Base-by-base conservation (phyloP, 129 eudicot species). In the Escallonia rubra region DNA sequence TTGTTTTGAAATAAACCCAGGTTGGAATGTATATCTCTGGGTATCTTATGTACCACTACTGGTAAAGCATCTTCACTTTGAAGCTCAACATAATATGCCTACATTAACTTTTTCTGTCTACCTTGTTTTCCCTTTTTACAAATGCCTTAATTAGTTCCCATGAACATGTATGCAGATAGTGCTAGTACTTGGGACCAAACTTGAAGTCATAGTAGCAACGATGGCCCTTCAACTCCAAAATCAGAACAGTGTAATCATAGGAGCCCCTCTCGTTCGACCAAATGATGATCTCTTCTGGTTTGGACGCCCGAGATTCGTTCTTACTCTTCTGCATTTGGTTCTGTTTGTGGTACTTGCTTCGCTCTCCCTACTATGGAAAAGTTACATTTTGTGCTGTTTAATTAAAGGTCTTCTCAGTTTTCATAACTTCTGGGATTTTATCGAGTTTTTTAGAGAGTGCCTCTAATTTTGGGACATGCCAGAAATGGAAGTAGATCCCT, bases 271-370 rank as follows among this genome's bases (percentile, higher is more conserved):
- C 53, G 88, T 79, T 34, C 68, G 53, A 39, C 88, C 84, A 64
- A 75, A 79, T 5, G 84, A 83, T 41, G 70, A 83, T 54, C 82
- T 79, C 44, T 83, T 83, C 59, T 83, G 88, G 88, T 79, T 83
- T 83, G 61, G 73, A 15, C 62, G 68, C 39, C 88, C 88, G 42
- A 63, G 44, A 9, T 83, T 83, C 40, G 72, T 83, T 53, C 66
- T 83, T 38, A 54, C 72, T 52, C 82, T 83, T 8, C 55, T 83
- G 67, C 88, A 83, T 66, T 71, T 71, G 65, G 68, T 70, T 48
- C 82, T 79, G 68, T 83, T 83, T 68, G 66, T 79, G 88, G 88
- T 83, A 79, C 54, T 48, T 14, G 0, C 9, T 14, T 14, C 23
- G 5, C 23, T 54, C 34, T 4, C n/a, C 3, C 38, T 54, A 46